A percentile compares a stretch with the other conserved stretches of the same genome.
Conservation (phyloP, 257 asterid species). For the Thymus quinquecostatus region DNA sequence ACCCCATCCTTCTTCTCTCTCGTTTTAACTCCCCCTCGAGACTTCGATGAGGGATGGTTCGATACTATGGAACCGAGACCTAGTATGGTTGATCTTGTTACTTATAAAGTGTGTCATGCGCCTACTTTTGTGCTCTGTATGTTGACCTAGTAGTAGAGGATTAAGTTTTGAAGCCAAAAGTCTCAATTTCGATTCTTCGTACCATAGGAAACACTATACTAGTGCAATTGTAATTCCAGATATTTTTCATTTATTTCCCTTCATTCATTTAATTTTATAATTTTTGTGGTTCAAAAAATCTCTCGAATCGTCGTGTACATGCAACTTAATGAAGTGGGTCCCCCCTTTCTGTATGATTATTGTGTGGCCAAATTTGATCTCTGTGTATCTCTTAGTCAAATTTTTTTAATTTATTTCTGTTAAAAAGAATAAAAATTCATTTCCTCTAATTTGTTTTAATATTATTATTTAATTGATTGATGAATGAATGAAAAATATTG, state of each 20-base stretch:
- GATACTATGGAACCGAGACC: neutral
- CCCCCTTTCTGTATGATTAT: constrained; percentile 21
- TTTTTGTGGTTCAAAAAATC: constrained; percentile 19
- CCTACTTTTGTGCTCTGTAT: too few relatives aligned
- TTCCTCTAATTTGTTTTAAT: too few relatives aligned
- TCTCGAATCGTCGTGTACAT: constrained; percentile 30
- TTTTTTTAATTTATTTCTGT: too few relatives aligned
- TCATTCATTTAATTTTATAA: neutral
- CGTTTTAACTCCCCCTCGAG: neutral
- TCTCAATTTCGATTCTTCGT: too few relatives aligned
- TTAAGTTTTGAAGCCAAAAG: too few relatives aligned
- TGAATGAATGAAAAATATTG: neutral
- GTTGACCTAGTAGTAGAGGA: too few relatives aligned
- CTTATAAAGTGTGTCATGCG: too few relatives aligned
- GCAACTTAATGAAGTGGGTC: constrained; percentile 33
- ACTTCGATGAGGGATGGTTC: neutral
- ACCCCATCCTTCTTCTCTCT: too few relatives aligned
- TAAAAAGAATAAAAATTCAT: too few relatives aligned
- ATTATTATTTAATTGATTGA: neutral
- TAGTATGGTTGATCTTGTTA: too few relatives aligned
- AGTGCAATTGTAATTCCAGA: neutral
- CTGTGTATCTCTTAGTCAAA: neutral
- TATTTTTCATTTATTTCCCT: neutral
- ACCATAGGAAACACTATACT: too few relatives aligned
- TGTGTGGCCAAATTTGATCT: neutral